Base-by-base conservation (phyloP, 139 green algal genomes). In the Mesostigma viride region DNA sequence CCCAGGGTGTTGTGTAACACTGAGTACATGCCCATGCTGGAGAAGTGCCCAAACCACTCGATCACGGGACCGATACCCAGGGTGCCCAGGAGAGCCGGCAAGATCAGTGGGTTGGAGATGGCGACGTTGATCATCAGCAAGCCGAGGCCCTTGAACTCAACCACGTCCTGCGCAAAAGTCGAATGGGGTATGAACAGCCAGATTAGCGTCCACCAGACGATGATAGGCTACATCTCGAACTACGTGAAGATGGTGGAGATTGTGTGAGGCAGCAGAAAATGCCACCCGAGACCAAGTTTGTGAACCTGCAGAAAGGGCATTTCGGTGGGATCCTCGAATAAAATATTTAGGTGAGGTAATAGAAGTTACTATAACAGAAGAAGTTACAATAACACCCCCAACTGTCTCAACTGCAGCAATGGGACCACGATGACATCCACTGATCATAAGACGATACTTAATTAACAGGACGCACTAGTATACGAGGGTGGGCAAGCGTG, bases 91-190 rank as follows among this genome's bases (percentile, higher is more conserved):
- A 75, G 68, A 1, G 31, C 4, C 14, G 68, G 59, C n/a, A 69
- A 30, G 24, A 75, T 64, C 14, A 36, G 3, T n/a, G 60, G 60
- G n/a, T 62, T 58, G 11, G 36, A 46, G 8, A 53, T 11, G 35
- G 47, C 62, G 58, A 75, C 63, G 4, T 31, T 40, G n/a, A 75
- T 14, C 33, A 90, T 65, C 6, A 83, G 85, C 27, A 33, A 27
- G 2, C 71, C 64, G 61, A 95, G 79, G 1, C 80, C 79, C 0
- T 60, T 57, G 60, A 88, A 88, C 76, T 90, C 82, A 14, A 94
- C 82, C 6, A 95, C 87, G 64, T 95, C 89, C 75, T 95, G 81
- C 48, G 28, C 20, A 59, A 71, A 17, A 8, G 48, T 14, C 3
- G 46, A 20, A 60, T 17, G 14, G 17, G n/a, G n/a, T n/a, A 53